A percentile compares a stretch with the other conserved stretches of the same genome.
These are phyloP conservation scores for Gyromitra esculenta DNA, from an alignment of 2,329 filamentous ascomycete species.

Conservation along the genomic window DNA sequence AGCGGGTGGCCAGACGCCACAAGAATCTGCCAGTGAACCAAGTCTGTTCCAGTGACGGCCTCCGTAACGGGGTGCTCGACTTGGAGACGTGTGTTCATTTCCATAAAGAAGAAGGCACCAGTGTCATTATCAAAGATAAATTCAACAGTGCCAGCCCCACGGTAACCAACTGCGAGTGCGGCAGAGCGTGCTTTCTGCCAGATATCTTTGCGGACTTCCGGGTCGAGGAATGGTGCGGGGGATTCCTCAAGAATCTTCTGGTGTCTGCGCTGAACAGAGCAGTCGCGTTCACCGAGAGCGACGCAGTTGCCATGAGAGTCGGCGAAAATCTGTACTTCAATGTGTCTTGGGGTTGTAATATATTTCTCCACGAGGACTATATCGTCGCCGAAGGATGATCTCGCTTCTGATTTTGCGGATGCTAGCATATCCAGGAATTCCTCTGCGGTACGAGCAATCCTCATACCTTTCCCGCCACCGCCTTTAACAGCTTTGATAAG, in stretches of 20 bases:
- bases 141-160: conserved; percentile 89
- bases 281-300: conserved; percentile 87
- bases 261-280: conserved; percentile 84
- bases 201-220: conserved; percentile 69
- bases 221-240: conserved; percentile 75
- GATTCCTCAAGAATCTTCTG: conserved; percentile 94
- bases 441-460: conserved; percentile 73
- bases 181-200: conserved; percentile 74
- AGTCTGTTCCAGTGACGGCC: conserved; percentile 77
- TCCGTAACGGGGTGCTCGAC: conserved; percentile 96
- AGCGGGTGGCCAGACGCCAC: conserved; percentile 78
- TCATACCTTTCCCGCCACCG: conserved; percentile 85
- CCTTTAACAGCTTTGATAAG: conserved; percentile 82
- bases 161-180: conserved; percentile 81
- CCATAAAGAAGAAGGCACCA: conserved; percentile 82
- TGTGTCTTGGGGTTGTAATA: conserved; percentile 80
- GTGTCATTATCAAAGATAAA: conserved; percentile 87
- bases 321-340: conserved; percentile 91
- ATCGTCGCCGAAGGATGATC: conserved; percentile 82
- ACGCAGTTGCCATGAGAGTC: conserved; percentile 81
- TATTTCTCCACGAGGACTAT: conserved; percentile 88
- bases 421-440: conserved; percentile 77
- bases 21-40: conserved; percentile 95
- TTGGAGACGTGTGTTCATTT: conserved; percentile 84
- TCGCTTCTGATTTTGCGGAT: conserved; percentile 78